Conservation (phyloP, 2,329 filamentous ascomycete species). For the Nemania bipapillata region DNA sequence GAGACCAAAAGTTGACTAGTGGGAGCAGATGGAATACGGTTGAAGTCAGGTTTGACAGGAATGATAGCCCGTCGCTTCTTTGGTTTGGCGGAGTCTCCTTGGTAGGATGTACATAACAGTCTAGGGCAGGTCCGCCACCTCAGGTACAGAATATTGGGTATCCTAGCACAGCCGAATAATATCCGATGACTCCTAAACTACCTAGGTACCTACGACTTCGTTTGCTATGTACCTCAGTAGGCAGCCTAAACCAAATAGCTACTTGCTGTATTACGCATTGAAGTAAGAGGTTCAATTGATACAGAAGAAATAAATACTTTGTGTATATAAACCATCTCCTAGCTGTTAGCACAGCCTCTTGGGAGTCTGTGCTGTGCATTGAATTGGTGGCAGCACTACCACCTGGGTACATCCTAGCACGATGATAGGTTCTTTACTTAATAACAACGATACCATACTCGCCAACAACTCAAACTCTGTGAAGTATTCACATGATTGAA, state of each 20-base stretch:
- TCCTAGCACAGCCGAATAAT: conserved; percentile 17
- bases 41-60: conserved; percentile 1
- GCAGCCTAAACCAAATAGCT: neutral
- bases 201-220: neutral
- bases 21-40: neutral
- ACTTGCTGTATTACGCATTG: neutral
- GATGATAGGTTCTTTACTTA: neutral
- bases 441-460: neutral
- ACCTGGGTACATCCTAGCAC: neutral
- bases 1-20: neutral
- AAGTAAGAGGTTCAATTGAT: neutral
- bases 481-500: no score
- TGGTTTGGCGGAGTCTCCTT: neutral
- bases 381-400: neutral
- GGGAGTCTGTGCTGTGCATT: neutral
- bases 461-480: no score
- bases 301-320: neutral
- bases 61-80: neutral
- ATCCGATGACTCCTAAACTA: conserved; percentile 26
- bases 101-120: neutral
- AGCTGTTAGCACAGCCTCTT: neutral
- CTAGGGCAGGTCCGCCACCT: neutral
- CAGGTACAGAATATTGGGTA: neutral
- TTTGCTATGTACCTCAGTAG: no score
- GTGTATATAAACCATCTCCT: neutral